These are phyloP conservation scores for Mimosa pudica DNA, from an alignment of 306 rosid species.

Conservation along the genomic window DNA sequence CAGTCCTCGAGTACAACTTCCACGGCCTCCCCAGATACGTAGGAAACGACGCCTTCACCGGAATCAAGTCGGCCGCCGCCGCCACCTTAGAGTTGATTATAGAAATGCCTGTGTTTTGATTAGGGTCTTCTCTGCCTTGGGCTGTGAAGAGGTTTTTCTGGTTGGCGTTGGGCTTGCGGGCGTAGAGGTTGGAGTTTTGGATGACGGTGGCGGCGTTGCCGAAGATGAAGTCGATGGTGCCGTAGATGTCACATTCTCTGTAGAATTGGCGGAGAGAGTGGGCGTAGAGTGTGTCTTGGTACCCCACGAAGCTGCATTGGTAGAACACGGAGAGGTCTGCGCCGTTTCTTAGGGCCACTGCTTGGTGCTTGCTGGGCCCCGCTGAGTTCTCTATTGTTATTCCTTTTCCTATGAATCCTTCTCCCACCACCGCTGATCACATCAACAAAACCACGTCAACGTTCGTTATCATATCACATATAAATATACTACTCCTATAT, in stretches of 20 bases:
- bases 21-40: conserved; percentile 77
- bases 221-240: conserved; percentile 82
- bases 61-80: conserved; percentile 63
- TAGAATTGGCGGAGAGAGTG: conserved; percentile 88
- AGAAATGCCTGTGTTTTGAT: conserved; percentile 82
- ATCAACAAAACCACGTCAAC: neutral
- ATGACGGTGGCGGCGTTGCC: conserved; percentile 78
- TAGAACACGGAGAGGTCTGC: conserved; percentile 75
- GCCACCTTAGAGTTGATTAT: conserved; percentile 65
- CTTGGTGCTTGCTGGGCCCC: conserved; percentile 90
- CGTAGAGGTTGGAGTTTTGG: conserved; percentile 77
- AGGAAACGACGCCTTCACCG: conserved; percentile 47
- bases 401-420: conserved; percentile 75
- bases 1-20: conserved; percentile 75
- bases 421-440: conserved; percentile 69
- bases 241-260: conserved; percentile 79
- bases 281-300: conserved; percentile 88
- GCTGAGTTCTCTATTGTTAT: conserved; percentile 82
- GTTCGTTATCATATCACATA: no score
- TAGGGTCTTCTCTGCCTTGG: conserved; percentile 81
- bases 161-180: conserved; percentile 61
- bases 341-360: conserved; percentile 72
- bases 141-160: conserved; percentile 82
- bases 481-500: no score
- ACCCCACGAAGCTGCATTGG: conserved; percentile 76